Evolutionary conservation across 2,329 filamentous ascomycete species (phyloP).

Genomic region (Westerdykella ornata): DNA sequence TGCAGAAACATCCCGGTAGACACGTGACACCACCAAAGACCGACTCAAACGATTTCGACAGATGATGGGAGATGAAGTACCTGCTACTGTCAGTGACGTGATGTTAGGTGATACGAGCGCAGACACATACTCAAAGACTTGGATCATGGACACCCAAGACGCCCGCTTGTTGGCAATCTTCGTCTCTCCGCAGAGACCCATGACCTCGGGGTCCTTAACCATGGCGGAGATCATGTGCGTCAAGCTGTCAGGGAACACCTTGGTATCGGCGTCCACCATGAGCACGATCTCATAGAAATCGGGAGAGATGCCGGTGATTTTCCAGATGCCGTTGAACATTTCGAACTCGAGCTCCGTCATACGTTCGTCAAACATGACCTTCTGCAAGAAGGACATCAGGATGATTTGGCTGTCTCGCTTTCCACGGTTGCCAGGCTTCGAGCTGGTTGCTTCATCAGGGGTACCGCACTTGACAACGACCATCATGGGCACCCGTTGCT

Average conservation of each 20-base stretch:
- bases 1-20: constrained; percentile 97
- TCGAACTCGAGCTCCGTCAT: constrained; percentile 99
- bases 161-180: constrained; percentile 98
- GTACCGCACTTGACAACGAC: constrained; percentile 93
- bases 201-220: constrained; percentile 98
- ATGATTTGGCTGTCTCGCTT: constrained; percentile 99
- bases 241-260: constrained; percentile 95
- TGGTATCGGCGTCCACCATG: constrained; percentile 99
- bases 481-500: constrained; percentile 97
- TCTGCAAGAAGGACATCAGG: constrained; percentile 98
- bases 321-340: constrained; percentile 99
- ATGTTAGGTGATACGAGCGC: constrained; percentile 10
- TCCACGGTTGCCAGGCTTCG: constrained; percentile 93
- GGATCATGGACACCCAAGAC: constrained; percentile 94
- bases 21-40: constrained; percentile 99
- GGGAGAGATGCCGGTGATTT: constrained; percentile 94
- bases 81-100: constrained; percentile 29
- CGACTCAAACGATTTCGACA: constrained; percentile 94
- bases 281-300: constrained; percentile 97
- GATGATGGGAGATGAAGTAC: constrained; percentile 97
- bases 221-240: constrained; percentile 99
- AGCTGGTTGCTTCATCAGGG: constrained; percentile 69
- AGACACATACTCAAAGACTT: constrained; percentile 74
- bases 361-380: constrained; percentile 99
- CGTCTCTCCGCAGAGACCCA: constrained; percentile 97